Conservation (phyloP, 75 land plant genomes). For the Pinus albicaulis region DNA sequence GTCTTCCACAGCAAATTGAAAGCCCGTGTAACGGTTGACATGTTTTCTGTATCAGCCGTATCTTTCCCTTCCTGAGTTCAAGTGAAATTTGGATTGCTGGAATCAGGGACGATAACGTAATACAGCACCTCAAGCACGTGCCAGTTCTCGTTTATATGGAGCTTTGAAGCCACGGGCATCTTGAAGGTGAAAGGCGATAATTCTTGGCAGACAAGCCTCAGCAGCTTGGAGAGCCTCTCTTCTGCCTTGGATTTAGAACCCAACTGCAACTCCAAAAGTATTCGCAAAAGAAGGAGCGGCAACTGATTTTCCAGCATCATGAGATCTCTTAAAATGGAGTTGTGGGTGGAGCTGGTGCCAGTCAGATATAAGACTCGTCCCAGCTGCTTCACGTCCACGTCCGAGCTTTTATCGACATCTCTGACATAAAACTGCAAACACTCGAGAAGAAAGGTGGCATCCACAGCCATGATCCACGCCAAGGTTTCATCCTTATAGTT, state of each 20-base stretch:
- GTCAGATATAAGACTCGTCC: neutral
- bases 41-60: no score
- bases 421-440: conserved; percentile 1
- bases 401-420: neutral
- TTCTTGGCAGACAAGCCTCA: no score
- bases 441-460: conserved; percentile 8
- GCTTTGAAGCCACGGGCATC: no score
- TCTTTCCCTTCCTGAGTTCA: no score
- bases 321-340: conserved; percentile 16
- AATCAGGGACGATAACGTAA: no score
- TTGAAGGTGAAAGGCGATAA: no score
- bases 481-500: neutral
- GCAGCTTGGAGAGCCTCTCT: no score
- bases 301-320: conserved; percentile 74
- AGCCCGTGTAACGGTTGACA: no score
- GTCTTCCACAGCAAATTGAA: no score
- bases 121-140: no score
- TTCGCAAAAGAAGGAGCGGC: conserved; percentile 42
- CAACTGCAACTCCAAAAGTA: conserved; percentile 22
- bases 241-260: neutral
- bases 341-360: conserved; percentile 24
- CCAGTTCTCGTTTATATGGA: no score
- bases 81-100: no score
- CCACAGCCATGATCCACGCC: neutral
- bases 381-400: neutral